These are phyloP conservation scores for Magnusiomyces sp. DNA, from an alignment of 1,139 yeast genomes.

Conservation along the genomic window DNA sequence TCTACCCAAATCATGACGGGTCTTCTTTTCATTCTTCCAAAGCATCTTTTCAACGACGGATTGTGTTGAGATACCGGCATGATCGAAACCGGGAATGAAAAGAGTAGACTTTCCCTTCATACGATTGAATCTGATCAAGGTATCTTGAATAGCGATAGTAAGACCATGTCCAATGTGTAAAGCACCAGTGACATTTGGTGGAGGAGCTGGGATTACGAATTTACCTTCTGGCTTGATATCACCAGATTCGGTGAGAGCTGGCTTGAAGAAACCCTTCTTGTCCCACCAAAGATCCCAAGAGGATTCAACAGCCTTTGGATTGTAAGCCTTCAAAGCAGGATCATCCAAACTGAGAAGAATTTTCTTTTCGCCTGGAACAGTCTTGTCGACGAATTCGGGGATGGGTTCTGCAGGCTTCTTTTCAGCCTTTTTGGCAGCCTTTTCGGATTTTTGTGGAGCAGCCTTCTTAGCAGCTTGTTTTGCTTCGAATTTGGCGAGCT, in stretches of 20 bases:
- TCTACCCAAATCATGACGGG: constrained; percentile 94
- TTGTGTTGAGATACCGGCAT: constrained; percentile 98
- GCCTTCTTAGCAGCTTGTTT: constrained; percentile 80
- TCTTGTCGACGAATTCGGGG: constrained; percentile 76
- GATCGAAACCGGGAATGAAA: constrained; percentile 95
- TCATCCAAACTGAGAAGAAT: constrained; percentile 75
- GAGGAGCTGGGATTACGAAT: constrained; percentile 93
- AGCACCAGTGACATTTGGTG: constrained; percentile 98
- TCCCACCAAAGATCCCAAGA: constrained; percentile 99
- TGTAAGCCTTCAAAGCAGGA: constrained; percentile 89
- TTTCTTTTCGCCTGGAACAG: constrained; percentile 88
- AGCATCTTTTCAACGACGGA: constrained; percentile 95
- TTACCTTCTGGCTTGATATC: constrained; percentile 70
- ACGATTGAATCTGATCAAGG: constrained; percentile 87
- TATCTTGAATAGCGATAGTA: constrained; percentile 90
- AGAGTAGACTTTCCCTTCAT: constrained; percentile 95
- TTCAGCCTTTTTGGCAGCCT: constrained; percentile 48
- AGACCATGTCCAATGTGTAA: constrained; percentile 97
- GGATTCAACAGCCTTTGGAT: constrained; percentile 86
- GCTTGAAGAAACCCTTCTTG: constrained; percentile 76
- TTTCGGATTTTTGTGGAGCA: constrained; percentile 34
- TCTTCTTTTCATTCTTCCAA: constrained; percentile 79
- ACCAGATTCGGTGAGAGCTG: constrained; percentile 72
- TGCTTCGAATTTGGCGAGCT: constrained; percentile 87
- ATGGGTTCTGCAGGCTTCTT: constrained; percentile 67